Conservation (phyloP, 371 early-diverging fungal genomes). For the Mortierella sp. region DNA sequence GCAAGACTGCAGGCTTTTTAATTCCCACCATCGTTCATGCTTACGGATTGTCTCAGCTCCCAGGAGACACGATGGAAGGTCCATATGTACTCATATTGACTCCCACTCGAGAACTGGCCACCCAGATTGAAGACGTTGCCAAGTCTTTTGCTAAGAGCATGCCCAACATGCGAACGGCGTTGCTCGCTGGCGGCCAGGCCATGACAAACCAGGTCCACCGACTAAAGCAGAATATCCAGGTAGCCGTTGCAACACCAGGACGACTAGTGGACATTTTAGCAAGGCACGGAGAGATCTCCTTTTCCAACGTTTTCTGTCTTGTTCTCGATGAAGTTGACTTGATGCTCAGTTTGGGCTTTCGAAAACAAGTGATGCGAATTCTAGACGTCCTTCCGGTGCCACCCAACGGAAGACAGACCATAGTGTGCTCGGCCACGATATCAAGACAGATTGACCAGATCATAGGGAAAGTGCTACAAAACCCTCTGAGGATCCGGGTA, state of each 20-base stretch:
- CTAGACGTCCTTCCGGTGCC: conserved; percentile 58
- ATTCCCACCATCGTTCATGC: conserved; percentile 66
- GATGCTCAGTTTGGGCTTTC: conserved; percentile 67
- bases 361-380: conserved; percentile 60
- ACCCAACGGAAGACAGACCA: conserved; percentile 57
- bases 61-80: conserved; percentile 44
- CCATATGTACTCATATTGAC: conserved; percentile 68
- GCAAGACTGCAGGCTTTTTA: conserved; percentile 67
- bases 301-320: conserved; percentile 63
- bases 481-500: conserved; percentile 45
- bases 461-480: conserved; percentile 20
- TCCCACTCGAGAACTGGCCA: conserved; percentile 67
- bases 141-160: conserved; percentile 60
- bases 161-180: conserved; percentile 63
- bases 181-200: conserved; percentile 67
- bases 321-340: conserved; percentile 72
- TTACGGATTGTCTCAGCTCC: conserved; percentile 56
- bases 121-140: conserved; percentile 61
- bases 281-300: conserved; percentile 55
- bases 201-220: conserved; percentile 64
- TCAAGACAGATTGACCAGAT: conserved; percentile 45
- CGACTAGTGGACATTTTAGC: conserved; percentile 62
- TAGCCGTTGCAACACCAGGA: conserved; percentile 70
- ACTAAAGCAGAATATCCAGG: conserved; percentile 65
- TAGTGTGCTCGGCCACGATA: conserved; percentile 64